Evolutionary conservation across 2,329 filamentous ascomycete species (phyloP), one percentile per base, ranked within the genome.

Genomic region (Aspergillus brasiliensis): DNA sequence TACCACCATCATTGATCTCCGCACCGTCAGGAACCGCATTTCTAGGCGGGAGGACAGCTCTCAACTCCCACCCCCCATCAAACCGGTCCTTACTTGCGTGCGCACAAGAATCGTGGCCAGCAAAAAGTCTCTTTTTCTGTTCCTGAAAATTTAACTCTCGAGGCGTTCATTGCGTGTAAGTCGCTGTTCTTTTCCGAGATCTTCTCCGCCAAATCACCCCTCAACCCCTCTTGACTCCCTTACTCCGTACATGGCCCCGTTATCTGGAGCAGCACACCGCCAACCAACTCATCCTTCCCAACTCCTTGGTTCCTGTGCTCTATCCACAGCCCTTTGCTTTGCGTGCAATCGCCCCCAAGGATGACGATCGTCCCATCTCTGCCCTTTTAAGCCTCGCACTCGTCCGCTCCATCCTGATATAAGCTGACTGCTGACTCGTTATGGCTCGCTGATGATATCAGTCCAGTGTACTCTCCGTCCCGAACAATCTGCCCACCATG

Each of bases 401-500:
- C 23, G 31, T 57, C 46, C 46, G 56, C 46, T 46, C 37, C 25
- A 62, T 57, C 54, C 65, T 69, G 62, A 51, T 42, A 52, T 58
- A 61, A 44, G 54, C 61, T 64, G 56, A 51, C 64, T 34, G 66
- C 70, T 73, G 65, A 71, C 67, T 58, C 58, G 60, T 55, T 57
- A 63, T 64, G 65, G 56, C 59, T 56, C 60, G 59, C 68, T 57
- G 62, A 64, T 62, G 68, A 56, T 63, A 70, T 51, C 69, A 74
- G 73, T 71, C 70, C 73, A 71, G 74, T 59, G 74, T 59, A 66
- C 61, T 65, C 60, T 34, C 56, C 58, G 60, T 65, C 67, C 62
- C 54, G 28, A 57, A 56, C 66, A 59, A 60, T 60, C 65, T 62
- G 64, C 66, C 69, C 75, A 78, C 65, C 67, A 90, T 90, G 88